phyloP scores from a whole-genome alignment of 2,329 filamentous ascomycete genomes.

The Clarireedia monteithiana region DNA sequence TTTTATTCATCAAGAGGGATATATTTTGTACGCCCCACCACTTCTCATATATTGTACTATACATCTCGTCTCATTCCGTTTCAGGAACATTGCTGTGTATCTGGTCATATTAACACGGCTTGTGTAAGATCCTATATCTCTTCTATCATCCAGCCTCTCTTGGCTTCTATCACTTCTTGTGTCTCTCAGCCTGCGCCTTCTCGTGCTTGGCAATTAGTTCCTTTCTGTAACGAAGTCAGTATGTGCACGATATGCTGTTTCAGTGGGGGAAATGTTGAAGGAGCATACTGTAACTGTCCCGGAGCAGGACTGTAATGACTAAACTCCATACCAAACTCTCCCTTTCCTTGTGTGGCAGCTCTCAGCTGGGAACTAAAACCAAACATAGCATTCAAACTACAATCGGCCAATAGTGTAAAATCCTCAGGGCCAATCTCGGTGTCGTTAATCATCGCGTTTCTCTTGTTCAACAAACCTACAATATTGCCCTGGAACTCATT shows the following conservation, averaged over 20 bases:
- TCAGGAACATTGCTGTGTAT: no score
- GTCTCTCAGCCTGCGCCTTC: conserved; percentile 54
- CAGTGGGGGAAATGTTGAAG: background rate
- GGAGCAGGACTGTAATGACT: conserved; percentile 88
- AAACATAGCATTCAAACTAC: conserved; percentile 94
- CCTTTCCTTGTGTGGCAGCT: conserved; percentile 94
- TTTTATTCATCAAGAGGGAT: no score
- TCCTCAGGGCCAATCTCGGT: conserved; percentile 92
- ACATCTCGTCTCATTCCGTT: no score
- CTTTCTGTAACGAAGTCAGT: conserved; percentile 34
- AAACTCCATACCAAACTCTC: conserved; percentile 98
- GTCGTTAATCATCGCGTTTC: conserved; percentile 88
- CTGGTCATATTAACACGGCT: no score
- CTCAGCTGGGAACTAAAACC: conserved; percentile 88
- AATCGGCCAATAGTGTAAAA: conserved; percentile 87
- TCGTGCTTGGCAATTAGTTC: conserved; percentile 61
- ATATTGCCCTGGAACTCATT: conserved; percentile 97
- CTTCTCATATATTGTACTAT: no score
- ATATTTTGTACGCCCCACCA: no score
- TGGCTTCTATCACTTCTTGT: conserved; percentile 25
- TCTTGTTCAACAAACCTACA: conserved; percentile 92
- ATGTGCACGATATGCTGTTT: background rate
- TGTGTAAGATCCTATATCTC: no score
- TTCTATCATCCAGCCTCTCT: background rate
- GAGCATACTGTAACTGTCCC: conserved; percentile 75